Evolutionary conservation across 2,329 filamentous ascomycete genomes (phyloP).

Genomic region (Penicillium sp.): DNA sequence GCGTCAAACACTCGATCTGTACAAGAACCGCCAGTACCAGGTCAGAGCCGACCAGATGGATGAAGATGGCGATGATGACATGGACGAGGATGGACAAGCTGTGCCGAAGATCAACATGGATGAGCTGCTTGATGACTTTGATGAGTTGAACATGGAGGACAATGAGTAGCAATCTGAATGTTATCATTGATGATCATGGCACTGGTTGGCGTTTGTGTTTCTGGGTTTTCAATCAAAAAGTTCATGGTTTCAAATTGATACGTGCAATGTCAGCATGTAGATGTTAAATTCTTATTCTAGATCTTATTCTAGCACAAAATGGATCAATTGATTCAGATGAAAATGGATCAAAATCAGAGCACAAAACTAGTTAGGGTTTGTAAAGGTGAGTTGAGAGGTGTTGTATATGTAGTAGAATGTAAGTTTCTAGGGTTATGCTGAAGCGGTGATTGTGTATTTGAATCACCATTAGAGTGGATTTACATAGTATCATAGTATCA

Average conservation of each 20-base stretch:
- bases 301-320: not conserved
- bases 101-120: conserved; percentile 72
- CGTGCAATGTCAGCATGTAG: conserved; percentile 1
- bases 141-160: conserved; percentile 50
- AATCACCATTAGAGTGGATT: not conserved
- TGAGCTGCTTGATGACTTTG: conserved; percentile 41
- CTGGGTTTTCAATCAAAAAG: conserved; percentile 13
- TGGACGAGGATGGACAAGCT: conserved; percentile 57
- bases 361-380: not conserved
- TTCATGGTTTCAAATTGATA: conserved; percentile 12
- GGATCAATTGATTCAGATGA: not conserved
- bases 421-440: too few species aligned
- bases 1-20: conserved; percentile 77
- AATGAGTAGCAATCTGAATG: conserved; percentile 39
- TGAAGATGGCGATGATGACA: conserved; percentile 54
- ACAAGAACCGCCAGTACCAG: conserved; percentile 61
- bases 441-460: not conserved
- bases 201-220: conserved; percentile 25
- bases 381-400: not conserved
- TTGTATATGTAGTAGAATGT: not conserved
- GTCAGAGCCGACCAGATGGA: conserved; percentile 38
- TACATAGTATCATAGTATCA: not conserved
- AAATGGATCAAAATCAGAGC: not conserved
- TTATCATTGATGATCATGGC: conserved; percentile 29
- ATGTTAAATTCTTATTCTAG: not conserved